Base-by-base conservation (phyloP, 768 basidiomycete genomes). In the Boletus tomentosulus region DNA sequence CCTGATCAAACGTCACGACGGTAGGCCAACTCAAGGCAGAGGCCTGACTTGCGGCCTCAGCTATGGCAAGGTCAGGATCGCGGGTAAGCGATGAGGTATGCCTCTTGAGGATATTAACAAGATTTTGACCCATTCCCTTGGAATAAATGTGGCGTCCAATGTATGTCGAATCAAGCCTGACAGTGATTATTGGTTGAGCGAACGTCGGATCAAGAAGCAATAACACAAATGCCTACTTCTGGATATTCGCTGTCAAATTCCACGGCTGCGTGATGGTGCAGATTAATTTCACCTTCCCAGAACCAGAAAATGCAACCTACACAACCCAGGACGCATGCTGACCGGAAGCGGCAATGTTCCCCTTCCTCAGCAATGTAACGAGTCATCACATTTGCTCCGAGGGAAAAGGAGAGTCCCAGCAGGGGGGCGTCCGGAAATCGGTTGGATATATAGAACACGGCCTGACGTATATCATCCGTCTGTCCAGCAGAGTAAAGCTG, bases 351-450 rank as follows among this genome's bases (percentile, higher is more conserved):
- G 62, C 82, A 81, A 22, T 73, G 62, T 35, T 75, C 74, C 13
- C 88, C 85, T 66, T 96, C 89, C 71, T 96, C 87, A 5, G 88
- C 92, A 48, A 95, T 73, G 69, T 97, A 97, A 57, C 91, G 80
- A 33, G 92, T 88, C 61, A 98, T 72, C 34, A 98, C 88, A 66
- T 91, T 92, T 41, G 94, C 89, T 41, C 96, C 97, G 35, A 99
- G 81, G 4, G 93, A 97, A 75, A 96, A 98, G 7, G 95, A 92
- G 10, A 97, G 71, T 13, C 90, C 96, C 16, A 96, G 71, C 35
- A 98, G 73, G 4, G 87, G 89, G 0, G 96, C 92, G 10, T 78
- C 72, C 2, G 96, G 95, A 62, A 86, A 95, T 56, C 69, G 66
- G 46, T 80, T 69, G 2, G 84, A 77, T 50, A 98, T 81, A 71